Conservation (phyloP, 2,329 filamentous ascomycete genomes). For the Colletotrichum tropicicola region DNA sequence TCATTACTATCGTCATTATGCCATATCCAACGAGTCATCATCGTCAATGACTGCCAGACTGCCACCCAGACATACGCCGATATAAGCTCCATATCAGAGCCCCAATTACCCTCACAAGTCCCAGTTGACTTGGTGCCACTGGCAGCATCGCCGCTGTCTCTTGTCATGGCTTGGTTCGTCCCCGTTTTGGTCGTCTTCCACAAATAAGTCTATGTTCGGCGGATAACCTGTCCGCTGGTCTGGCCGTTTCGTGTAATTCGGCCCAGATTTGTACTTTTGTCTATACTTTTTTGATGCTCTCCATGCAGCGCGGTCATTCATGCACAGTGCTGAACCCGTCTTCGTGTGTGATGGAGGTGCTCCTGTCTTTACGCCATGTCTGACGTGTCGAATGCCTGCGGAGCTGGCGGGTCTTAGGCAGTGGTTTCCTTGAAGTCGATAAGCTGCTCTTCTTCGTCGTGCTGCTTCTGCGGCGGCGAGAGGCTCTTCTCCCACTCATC, state of each 20-base stretch:
- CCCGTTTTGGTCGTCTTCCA: not conserved
- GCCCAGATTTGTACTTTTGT: slow-evolving; percentile 17
- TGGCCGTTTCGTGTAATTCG: slow-evolving; percentile 16
- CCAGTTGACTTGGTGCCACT: not conserved
- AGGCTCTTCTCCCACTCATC: slow-evolving; percentile 90
- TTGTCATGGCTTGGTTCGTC: not conserved
- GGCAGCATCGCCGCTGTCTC: not conserved
- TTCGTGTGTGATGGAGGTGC: not conserved
- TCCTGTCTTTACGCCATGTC: not conserved
- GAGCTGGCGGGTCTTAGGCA: slow-evolving; percentile 5
- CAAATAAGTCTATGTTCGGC: slow-evolving; percentile 8
- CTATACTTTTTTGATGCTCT: slow-evolving; percentile 19
- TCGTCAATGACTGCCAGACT: slow-evolving; percentile 18
- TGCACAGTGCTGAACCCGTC: not conserved
- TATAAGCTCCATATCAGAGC: slow-evolving; percentile 2
- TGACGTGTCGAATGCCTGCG: not conserved
- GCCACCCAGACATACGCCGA: slow-evolving; percentile 26
- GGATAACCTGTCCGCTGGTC: slow-evolving; percentile 13
- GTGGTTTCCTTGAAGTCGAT: slow-evolving; percentile 29
- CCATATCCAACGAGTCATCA: slow-evolving; percentile 24
- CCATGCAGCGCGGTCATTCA: not conserved
- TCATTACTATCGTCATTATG: slow-evolving; percentile 32
- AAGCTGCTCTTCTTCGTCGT: slow-evolving; percentile 17
- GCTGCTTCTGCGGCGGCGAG: slow-evolving; percentile 53
- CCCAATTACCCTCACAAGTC: not conserved